A percentile compares a stretch with the other conserved stretches of the same genome.
Evolutionary conservation across 2,329 filamentous ascomycete genomes (phyloP).

Genomic region (Elsinoe australis): DNA sequence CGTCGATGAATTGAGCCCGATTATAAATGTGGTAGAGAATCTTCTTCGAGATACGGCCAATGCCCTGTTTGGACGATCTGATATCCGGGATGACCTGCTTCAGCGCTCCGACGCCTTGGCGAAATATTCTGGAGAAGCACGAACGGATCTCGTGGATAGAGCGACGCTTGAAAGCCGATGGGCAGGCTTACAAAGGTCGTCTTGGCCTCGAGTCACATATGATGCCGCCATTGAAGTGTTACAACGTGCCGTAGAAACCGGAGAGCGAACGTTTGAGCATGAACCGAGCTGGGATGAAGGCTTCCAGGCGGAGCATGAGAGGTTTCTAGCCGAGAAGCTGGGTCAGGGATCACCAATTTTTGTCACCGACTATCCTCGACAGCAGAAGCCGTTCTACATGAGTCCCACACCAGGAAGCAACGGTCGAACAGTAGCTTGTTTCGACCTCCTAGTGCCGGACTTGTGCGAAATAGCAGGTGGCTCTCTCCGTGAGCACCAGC

Average conservation of each 20-base stretch:
- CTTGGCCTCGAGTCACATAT: constrained; percentile 82
- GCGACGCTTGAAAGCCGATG: constrained; percentile 59
- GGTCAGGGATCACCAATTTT: constrained; percentile 67
- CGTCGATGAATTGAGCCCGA: constrained; percentile 56
- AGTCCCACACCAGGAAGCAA: constrained; percentile 40
- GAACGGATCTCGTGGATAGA: constrained; percentile 37
- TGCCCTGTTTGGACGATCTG: too few relatives aligned
- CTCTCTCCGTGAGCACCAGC: constrained; percentile 77
- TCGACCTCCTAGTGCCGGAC: constrained; percentile 80
- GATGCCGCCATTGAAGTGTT: constrained; percentile 65
- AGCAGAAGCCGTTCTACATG: constrained; percentile 92
- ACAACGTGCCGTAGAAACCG: constrained; percentile 41
- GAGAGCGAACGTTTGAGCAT: constrained; percentile 53
- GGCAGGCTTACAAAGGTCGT: constrained; percentile 60
- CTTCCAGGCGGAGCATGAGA: constrained; percentile 88
- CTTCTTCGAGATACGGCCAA: constrained; percentile 57
- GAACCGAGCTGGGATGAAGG: constrained; percentile 63
- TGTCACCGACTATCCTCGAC: constrained; percentile 83
- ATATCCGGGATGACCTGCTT: too few relatives aligned
- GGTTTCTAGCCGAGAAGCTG: constrained; percentile 65
- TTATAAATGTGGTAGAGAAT: constrained; percentile 75
- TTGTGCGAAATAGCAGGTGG: constrained; percentile 82
- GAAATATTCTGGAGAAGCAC: too few relatives aligned
- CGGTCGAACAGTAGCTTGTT: constrained; percentile 68
- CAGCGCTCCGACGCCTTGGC: too few relatives aligned